A percentile compares a stretch with the other conserved stretches of the same genome.
These are phyloP conservation scores for Claviceps purpurea DNA, from an alignment of 2,329 filamentous ascomycete genomes.

Conservation along the genomic window DNA sequence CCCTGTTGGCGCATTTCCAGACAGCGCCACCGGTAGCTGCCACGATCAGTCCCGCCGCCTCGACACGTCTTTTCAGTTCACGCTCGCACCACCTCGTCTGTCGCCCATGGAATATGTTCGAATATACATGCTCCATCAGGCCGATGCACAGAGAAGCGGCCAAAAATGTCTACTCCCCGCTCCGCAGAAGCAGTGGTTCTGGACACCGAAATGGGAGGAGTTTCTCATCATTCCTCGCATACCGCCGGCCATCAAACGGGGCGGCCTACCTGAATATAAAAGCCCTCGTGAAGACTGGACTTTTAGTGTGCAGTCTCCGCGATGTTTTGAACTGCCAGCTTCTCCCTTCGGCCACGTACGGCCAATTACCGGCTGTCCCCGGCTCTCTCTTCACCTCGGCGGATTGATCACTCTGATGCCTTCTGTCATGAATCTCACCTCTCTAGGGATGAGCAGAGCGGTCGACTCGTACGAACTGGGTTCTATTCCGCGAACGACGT, in stretches of 20 bases:
- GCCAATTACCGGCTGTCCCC: conserved; percentile 10
- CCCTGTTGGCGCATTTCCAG: background rate
- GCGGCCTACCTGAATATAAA: background rate
- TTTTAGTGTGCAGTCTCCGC: conserved; percentile 1
- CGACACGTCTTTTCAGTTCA: background rate
- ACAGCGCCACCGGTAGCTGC: too few species aligned
- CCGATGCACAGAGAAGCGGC: conserved; percentile 14
- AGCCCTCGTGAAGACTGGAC: background rate
- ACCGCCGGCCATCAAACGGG: conserved; percentile 15
- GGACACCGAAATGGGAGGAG: conserved; percentile 22
- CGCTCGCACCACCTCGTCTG: conserved; percentile 15
- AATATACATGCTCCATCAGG: conserved; percentile 21
- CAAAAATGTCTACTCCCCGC: conserved; percentile 15
- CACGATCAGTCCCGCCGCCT: background rate
- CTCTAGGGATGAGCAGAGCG: background rate
- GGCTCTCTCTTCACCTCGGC: conserved; percentile 20
- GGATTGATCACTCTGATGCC: conserved; percentile 13
- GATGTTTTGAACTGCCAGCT: conserved; percentile 3
- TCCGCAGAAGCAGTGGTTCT: conserved; percentile 19
- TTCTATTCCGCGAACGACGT: background rate
- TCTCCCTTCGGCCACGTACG: background rate
- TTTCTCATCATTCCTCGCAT: conserved; percentile 24
- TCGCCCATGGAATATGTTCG: conserved; percentile 28
- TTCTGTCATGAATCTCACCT: conserved; percentile 11
- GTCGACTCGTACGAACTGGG: background rate